Evolutionary conservation across 208 protist species (phyloP).

Genomic region (Wallacemonas sp.): DNA sequence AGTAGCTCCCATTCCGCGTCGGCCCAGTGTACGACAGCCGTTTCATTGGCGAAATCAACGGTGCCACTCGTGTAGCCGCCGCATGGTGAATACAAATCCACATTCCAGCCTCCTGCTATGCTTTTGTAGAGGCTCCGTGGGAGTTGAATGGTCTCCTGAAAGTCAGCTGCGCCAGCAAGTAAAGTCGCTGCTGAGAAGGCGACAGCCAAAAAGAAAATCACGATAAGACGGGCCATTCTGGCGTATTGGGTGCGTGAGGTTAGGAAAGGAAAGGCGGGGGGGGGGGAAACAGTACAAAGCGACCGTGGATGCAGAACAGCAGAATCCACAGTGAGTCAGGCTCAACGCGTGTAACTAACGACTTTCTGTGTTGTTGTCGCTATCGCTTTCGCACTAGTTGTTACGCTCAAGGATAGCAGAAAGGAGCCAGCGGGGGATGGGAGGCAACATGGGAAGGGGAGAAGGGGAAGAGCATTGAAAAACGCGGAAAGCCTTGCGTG

Average conservation of each 20-base stretch:
- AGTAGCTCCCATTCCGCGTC: slow-evolving; percentile 11
- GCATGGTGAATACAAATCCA: slow-evolving; percentile 59
- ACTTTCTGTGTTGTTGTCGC: too few relatives aligned
- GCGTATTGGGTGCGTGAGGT: neutral
- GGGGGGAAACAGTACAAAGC: too few relatives aligned
- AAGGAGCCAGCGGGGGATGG: too few relatives aligned
- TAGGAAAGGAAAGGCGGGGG: neutral
- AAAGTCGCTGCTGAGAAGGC: neutral
- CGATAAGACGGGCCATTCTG: neutral
- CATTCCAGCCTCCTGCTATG: slow-evolving; percentile 58
- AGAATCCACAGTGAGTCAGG: too few relatives aligned
- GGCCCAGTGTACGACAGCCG: slow-evolving; percentile 34
- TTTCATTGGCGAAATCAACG: slow-evolving; percentile 42
- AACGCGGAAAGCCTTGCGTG: too few relatives aligned
- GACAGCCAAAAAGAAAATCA: slow-evolving; percentile 15
- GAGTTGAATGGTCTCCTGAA: slow-evolving; percentile 28
- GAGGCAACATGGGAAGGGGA: too few relatives aligned
- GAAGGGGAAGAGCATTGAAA: too few relatives aligned
- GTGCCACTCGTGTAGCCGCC: slow-evolving; percentile 21
- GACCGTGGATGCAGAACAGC: too few relatives aligned
- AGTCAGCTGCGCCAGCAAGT: neutral
- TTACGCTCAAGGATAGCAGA: too few relatives aligned
- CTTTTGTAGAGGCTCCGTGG: slow-evolving; percentile 41
- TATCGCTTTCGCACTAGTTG: too few relatives aligned
- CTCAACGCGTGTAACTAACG: too few relatives aligned